Base-by-base conservation (phyloP, 2,329 filamentous ascomycete genomes). In the Teratosphaeriaceae sp. region DNA sequence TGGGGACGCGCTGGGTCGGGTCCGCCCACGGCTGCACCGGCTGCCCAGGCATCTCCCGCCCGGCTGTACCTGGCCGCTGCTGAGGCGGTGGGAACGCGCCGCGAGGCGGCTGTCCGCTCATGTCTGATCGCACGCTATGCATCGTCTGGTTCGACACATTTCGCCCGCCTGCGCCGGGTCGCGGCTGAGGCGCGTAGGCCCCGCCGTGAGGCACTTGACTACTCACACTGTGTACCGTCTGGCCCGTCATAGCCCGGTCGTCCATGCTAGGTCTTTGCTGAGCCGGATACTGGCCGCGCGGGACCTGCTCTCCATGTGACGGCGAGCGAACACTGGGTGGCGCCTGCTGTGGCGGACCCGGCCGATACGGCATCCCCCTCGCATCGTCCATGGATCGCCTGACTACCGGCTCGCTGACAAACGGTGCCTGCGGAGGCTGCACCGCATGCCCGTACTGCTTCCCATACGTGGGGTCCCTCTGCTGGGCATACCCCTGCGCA, bases 321-420 rank as follows among this genome's bases (percentile, higher is more conserved):
- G 44, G 45, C 3, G 11, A 19, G 6, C 31, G 31, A 13, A 34
- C 31, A 19, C 18, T 5, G 6, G 18, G 31, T 18, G n/a, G 31
- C 4, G 50, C 51, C 30, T 51, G 50, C 19, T 38, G 31, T n/a
- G 51, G 55, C 18, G 54, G 55, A 22, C 49, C 52, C 31, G 49
- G 54, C 4, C 54, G 50, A 26, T 55, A 45, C 21, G 57, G 57
- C 42, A 56, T 47, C 21, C 54, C 46, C 31, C 51, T 48, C 4
- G 47, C 48, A 45, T 59, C 57, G 23, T 61, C 58, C 38, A 59
- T 45, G 3, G 58, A 59, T 22, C 53, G 43, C 23, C 56, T 42
- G 13, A 46, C 47, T 11, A 33, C 45, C 5, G 46, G 46, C 19
- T 57, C 52, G 7, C 51, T 43, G 2, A 50, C 52, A 24, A 49